Evolutionary conservation across 495 filamentous ascomycete genomes (phyloP), one percentile per base, ranked within the genome.

Genomic region (Achaetomiella virescens): DNA sequence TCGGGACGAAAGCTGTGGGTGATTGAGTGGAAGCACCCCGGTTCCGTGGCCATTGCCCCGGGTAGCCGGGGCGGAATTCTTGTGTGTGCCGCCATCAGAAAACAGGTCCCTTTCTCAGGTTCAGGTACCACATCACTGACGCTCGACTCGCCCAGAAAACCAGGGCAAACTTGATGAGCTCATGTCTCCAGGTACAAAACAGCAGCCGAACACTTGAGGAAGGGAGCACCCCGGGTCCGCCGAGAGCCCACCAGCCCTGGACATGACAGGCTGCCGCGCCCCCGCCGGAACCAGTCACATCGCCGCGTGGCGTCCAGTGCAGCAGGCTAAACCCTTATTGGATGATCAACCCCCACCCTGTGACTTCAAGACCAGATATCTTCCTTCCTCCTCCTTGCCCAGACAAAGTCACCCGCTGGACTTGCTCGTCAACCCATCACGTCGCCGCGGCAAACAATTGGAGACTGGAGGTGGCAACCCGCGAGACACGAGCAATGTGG

Each of bases 241-340:
- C n/a, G n/a, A n/a, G n/a, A n/a, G n/a, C n/a, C n/a, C n/a, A n/a
- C n/a, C n/a, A n/a, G n/a, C n/a, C n/a, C n/a, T n/a, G n/a, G n/a
- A n/a, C 46, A 36, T 18, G 21, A 20, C 36, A 14, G 48, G 41
- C 42, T 37, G 25, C 25, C 33, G n/a, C 33, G 21, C 10, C 17
- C 20, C 21, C 31, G 21, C 48, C 42, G 40, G 50, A 50, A 36
- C 63, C 63, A 66, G 48, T 66, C 21, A 63, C n/a, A 59, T 18
- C 9, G 11, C 40, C 24, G 48, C 35, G 55, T 61, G 58, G 55
- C 55, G 45, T 53, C 55, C 43, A 37, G 61, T 63, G 61, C 52
- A 29, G 37, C 29, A 41, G 22, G 33, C 15, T 22, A 31, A 35
- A 15, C 11, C 44, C 24, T 54, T 27, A 66, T 59, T 66, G 61